These are phyloP conservation scores for Epichloe brachyelytri DNA, from an alignment of 2,329 filamentous ascomycete genomes.

Conservation along the genomic window DNA sequence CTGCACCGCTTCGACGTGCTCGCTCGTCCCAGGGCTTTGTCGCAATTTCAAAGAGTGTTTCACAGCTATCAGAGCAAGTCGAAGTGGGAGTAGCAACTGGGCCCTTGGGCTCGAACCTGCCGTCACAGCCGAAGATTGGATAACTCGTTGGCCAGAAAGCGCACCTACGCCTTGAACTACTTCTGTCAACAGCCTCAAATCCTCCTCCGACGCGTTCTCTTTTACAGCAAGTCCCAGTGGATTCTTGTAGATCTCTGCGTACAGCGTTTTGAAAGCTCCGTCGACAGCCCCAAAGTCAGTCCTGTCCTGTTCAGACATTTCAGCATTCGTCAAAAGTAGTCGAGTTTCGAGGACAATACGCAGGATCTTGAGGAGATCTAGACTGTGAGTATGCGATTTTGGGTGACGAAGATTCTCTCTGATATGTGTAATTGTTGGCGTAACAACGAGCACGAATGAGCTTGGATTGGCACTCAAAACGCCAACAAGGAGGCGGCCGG, in stretches of 20 bases:
- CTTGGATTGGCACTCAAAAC: constrained; percentile 34
- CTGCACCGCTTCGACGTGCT: constrained; percentile 13
- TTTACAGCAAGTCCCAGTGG: constrained; percentile 20
- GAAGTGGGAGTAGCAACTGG: constrained; percentile 20
- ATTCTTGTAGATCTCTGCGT: constrained; percentile 29
- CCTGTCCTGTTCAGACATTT: constrained; percentile 23
- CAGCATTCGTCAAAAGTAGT: constrained; percentile 22
- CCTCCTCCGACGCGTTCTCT: constrained; percentile 20
- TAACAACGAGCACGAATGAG: constrained; percentile 35
- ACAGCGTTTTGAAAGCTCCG: constrained; percentile 26
- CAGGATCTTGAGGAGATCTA: constrained; percentile 38
- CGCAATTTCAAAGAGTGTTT: constrained; percentile 19
- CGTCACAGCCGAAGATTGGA: not conserved
- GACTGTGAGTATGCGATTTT: constrained; percentile 35
- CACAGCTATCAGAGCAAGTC: constrained; percentile 26
- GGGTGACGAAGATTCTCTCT: constrained; percentile 37
- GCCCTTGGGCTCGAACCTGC: constrained; percentile 1
- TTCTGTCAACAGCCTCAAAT: constrained; percentile 28
- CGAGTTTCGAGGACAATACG: constrained; percentile 37
- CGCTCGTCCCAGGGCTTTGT: constrained; percentile 11
- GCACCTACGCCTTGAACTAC: constrained; percentile 33
- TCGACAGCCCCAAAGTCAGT: constrained; percentile 24
- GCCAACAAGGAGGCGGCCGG: constrained; percentile 39
- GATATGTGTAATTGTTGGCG: constrained; percentile 34
- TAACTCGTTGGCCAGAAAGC: constrained; percentile 26